Evolutionary conservation across 225 moss, liverwort and hornwort genomes (phyloP).

Genomic region (Ulota crispa): DNA sequence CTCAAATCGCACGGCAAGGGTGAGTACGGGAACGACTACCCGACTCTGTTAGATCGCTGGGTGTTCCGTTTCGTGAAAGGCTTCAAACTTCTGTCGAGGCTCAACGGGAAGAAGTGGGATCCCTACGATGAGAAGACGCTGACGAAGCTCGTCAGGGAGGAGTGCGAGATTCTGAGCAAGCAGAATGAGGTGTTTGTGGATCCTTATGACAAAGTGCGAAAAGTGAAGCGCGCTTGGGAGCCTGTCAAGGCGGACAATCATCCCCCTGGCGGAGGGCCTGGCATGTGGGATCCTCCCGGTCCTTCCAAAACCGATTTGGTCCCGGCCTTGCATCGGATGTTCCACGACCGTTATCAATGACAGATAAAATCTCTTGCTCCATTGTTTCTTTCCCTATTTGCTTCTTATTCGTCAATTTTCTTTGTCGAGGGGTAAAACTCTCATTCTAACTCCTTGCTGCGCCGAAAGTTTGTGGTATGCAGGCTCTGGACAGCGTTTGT

Average conservation of each 20-base stretch:
- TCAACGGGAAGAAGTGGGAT: slow-evolving; percentile 42
- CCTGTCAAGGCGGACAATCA: slow-evolving; percentile 30
- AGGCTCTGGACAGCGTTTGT: neutral
- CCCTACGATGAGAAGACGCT: slow-evolving; percentile 33
- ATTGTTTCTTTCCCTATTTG: neutral
- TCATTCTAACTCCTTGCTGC: slow-evolving; percentile 10
- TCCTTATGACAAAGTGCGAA: slow-evolving; percentile 23
- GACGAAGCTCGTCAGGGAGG: slow-evolving; percentile 42
- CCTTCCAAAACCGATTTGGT: slow-evolving; percentile 15
- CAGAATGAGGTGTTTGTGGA: slow-evolving; percentile 38
- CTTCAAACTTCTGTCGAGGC: slow-evolving; percentile 36
- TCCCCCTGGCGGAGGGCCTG: slow-evolving; percentile 6
- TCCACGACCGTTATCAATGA: slow-evolving; percentile 19
- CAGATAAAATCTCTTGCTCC: neutral
- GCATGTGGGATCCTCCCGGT: slow-evolving; percentile 22
- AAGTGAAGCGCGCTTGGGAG: slow-evolving; percentile 49
- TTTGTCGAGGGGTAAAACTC: neutral
- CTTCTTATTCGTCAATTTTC: neutral
- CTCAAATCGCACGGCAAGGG: slow-evolving; percentile 33
- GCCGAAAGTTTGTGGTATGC: slow-evolving; percentile 11
- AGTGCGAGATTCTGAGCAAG: slow-evolving; percentile 49
- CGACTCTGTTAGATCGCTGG: slow-evolving; percentile 37
- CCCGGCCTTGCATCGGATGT: slow-evolving; percentile 14
- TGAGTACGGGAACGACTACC: slow-evolving; percentile 30
- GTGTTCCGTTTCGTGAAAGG: slow-evolving; percentile 46